Percentiles rank a stretch among this genome's conserved stretches.
phyloP scores from a whole-genome alignment of 1,284 basidiomycete species.

The Trichosporon sp. region DNA sequence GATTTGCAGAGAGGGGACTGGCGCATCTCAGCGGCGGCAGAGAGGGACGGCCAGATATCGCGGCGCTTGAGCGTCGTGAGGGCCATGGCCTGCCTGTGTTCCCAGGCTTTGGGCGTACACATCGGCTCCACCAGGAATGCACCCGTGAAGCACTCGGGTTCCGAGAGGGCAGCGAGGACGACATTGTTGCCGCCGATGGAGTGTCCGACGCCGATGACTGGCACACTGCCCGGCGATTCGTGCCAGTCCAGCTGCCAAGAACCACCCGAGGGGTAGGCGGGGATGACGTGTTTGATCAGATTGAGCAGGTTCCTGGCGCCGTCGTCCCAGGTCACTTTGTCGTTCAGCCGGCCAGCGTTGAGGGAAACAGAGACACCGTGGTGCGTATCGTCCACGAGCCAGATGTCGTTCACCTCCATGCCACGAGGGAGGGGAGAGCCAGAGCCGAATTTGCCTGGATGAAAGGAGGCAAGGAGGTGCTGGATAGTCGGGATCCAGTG shows the following conservation, averaged over 20 bases:
- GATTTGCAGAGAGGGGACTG: constrained; percentile 53
- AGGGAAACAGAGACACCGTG: constrained; percentile 74
- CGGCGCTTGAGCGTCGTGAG: constrained; percentile 63
- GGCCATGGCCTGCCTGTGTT: constrained; percentile 35
- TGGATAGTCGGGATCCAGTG: constrained; percentile 67
- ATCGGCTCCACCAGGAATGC: constrained; percentile 78
- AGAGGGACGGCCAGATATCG: constrained; percentile 64
- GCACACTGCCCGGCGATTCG: constrained; percentile 46
- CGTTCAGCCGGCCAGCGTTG: constrained; percentile 63
- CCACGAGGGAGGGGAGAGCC: constrained; percentile 5
- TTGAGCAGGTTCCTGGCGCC: constrained; percentile 50
- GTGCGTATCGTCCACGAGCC: constrained; percentile 74
- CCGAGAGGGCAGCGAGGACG: constrained; percentile 64
- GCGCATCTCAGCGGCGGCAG: constrained; percentile 66
- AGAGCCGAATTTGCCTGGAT: constrained; percentile 3
- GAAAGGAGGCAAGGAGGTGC: constrained; percentile 50
- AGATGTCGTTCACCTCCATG: constrained; percentile 68
- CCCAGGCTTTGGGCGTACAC: constrained; percentile 23
- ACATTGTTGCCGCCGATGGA: constrained; percentile 75
- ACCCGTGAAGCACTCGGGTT: constrained; percentile 70
- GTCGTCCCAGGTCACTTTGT: constrained; percentile 50
- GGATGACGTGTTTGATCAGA: constrained; percentile 60
- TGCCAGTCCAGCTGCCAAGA: constrained; percentile 57
- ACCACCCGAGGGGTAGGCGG: background rate
- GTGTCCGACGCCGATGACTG: constrained; percentile 65